Evolutionary conservation across 2,329 filamentous ascomycete species (phyloP).

Genomic region (Polychaeton citri): DNA sequence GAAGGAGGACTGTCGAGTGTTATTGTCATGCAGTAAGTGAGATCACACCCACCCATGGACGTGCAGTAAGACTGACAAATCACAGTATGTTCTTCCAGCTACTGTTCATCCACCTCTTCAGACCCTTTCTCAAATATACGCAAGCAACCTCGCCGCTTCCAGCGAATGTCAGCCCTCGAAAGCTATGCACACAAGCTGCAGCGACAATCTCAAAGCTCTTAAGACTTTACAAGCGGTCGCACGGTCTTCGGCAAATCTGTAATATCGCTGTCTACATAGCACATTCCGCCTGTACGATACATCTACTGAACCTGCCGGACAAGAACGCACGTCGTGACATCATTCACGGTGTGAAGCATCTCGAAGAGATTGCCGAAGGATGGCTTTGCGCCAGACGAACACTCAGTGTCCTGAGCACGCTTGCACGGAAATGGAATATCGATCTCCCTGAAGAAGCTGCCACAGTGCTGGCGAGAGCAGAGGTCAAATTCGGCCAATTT

Average conservation of each 20-base stretch:
- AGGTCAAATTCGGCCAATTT: slow-evolving; percentile 67
- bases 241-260: slow-evolving; percentile 84
- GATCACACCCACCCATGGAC: background rate
- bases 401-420: slow-evolving; percentile 69
- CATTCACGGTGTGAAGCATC: slow-evolving; percentile 74
- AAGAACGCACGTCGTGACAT: slow-evolving; percentile 85
- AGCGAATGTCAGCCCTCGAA: slow-evolving; percentile 74
- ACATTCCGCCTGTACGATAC: slow-evolving; percentile 88
- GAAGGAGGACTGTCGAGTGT: slow-evolving; percentile 83
- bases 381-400: slow-evolving; percentile 85
- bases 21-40: slow-evolving; percentile 69
- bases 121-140: slow-evolving; percentile 85
- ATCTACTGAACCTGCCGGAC: slow-evolving; percentile 82
- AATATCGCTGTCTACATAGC: slow-evolving; percentile 95
- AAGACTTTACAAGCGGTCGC: slow-evolving; percentile 82
- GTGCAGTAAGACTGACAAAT: slow-evolving; percentile 10
- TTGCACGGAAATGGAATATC: slow-evolving; percentile 81
- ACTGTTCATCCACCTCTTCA: slow-evolving; percentile 88
- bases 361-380: slow-evolving; percentile 90
- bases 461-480: slow-evolving; percentile 60
- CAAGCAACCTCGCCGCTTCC: slow-evolving; percentile 71
- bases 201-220: slow-evolving; percentile 86
- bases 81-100: slow-evolving; percentile 92
- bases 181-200: slow-evolving; percentile 82
- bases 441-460: slow-evolving; percentile 74